Evolutionary conservation across 805 yeast species (phyloP), one percentile per base, ranked within the genome.

Genomic region (Isabelozyma gotoi): DNA sequence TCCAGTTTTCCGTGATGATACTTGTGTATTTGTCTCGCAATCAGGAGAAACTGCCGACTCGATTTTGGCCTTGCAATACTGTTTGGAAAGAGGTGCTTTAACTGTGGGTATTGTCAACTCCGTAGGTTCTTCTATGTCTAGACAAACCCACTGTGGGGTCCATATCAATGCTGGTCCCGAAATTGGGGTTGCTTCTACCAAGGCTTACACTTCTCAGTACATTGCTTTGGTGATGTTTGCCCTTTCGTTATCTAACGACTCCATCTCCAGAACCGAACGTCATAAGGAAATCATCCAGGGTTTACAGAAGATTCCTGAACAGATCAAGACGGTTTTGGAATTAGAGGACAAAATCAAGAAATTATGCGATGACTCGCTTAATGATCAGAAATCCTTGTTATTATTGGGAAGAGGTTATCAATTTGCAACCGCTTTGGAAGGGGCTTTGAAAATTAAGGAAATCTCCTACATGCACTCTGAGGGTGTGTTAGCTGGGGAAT

Each of bases 111-210:
- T 94, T 60, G 99, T 94, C 50, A 94, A 94, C 76, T 80, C 91
- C 53, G 99, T 94, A 35, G 99, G 99, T 60, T 94, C 99, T 4
- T 82, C 94, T 34, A 89, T 94, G 67, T 92, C 98, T 5, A 84
- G 99, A 72, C 90, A 83, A 61, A 94, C 99, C 17, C 96, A 91
- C 69, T 94, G 99, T 76, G 99, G 99, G 81, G 97, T 94, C 44
- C 99, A 94, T 67, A 91, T 94, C 65, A 94, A 94, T 63, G 99
- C 99, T 39, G 99, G 99, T 52, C 99, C 99, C 37, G 99, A 94
- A 72, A 94, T 94, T 51, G 98, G 99, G 68, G 99, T 94, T 55
- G 99, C 99, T 8, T 90, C 97, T 10, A 94, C 99, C 38, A 94
- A 94, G 73, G 99, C 99, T 20, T 94, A 94, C 74, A 94, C 99